phyloP scores from a whole-genome alignment of 805 yeast genomes.

The Debaryomyces tyrocola region DNA sequence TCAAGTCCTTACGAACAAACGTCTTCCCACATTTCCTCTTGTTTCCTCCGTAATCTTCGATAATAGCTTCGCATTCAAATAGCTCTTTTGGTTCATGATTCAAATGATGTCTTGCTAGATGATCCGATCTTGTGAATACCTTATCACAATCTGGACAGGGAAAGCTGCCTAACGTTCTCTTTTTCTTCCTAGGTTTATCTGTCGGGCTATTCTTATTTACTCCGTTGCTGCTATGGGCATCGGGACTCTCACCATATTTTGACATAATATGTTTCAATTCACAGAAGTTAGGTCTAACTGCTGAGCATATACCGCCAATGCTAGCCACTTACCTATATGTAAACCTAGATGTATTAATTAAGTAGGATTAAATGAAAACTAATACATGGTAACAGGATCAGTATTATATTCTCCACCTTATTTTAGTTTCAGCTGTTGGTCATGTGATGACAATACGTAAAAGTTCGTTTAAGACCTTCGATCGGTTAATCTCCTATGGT shows the following conservation, averaged over 20 bases:
- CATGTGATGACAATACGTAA: too few species aligned
- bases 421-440: too few species aligned
- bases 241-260: background rate
- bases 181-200: constrained; percentile 15
- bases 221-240: background rate
- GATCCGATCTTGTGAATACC: constrained; percentile 61
- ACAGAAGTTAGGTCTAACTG: too few species aligned
- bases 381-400: too few species aligned
- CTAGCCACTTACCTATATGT: too few species aligned
- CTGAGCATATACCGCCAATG: too few species aligned
- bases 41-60: constrained; percentile 36
- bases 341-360: too few species aligned
- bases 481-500: too few species aligned
- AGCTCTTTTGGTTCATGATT: constrained; percentile 58
- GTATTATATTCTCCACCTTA: too few species aligned
- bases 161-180: constrained; percentile 29
- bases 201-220: background rate
- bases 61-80: constrained; percentile 53
- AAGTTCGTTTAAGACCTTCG: too few species aligned
- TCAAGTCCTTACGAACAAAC: constrained; percentile 62
- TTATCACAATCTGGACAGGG: constrained; percentile 51
- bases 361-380: too few species aligned
- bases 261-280: background rate
- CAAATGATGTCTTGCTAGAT: constrained; percentile 60
- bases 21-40: constrained; percentile 54